Evolutionary conservation across 495 filamentous ascomycete genomes (phyloP).

Genomic region (Aspergillus asperescens): DNA sequence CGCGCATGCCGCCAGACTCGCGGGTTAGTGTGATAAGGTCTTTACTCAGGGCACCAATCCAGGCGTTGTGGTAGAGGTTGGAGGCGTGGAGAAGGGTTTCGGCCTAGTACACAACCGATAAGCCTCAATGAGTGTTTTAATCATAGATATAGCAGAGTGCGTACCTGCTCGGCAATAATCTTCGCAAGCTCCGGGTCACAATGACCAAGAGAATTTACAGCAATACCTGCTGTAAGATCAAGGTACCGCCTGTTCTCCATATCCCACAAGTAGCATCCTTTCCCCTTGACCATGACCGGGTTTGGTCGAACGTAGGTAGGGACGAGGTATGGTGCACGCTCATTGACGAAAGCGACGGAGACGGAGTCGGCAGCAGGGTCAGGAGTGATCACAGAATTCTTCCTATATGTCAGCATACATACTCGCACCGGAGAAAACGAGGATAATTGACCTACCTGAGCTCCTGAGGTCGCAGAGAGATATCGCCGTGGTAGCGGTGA

Average conservation of each 20-base stretch:
- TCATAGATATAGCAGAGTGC: not conserved
- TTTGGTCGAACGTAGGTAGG: conserved; percentile 90
- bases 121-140: conserved; percentile 23
- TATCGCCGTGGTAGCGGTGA: conserved; percentile 39
- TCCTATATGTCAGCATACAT: conserved; percentile 37
- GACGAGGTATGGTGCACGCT: conserved; percentile 81
- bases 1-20: conserved; percentile 71
- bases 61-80: conserved; percentile 93
- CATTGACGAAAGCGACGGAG: conserved; percentile 65
- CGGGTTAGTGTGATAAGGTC: conserved; percentile 74
- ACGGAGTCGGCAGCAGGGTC: conserved; percentile 75
- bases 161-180: conserved; percentile 70
- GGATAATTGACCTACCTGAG: conserved; percentile 23
- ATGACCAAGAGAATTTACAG: conserved; percentile 89
- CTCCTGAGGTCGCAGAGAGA: conserved; percentile 25
- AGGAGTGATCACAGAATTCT: conserved; percentile 63
- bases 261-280: conserved; percentile 85
- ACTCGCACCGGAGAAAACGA: not conserved
- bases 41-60: conserved; percentile 82
- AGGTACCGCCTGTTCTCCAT: conserved; percentile 83
- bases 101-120: conserved; percentile 31
- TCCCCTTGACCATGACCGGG: conserved; percentile 80
- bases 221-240: conserved; percentile 93
- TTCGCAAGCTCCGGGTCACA: conserved; percentile 66
- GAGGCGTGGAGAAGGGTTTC: conserved; percentile 80